phyloP scores from a whole-genome alignment of 495 filamentous ascomycete species.

The Podospora australis region DNA sequence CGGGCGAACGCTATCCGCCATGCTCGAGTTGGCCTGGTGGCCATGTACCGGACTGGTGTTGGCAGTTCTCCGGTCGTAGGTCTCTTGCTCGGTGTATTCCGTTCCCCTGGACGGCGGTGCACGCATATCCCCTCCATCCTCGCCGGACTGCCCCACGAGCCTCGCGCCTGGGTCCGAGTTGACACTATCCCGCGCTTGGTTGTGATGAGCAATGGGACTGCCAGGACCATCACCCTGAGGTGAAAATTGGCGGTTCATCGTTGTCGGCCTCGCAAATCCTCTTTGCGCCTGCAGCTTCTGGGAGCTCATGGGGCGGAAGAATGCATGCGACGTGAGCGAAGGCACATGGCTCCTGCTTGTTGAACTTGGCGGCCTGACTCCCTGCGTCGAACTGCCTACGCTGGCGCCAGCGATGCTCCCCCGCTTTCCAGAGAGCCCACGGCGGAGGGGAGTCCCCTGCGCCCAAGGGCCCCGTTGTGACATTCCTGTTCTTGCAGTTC shows the following conservation, averaged over 20 bases:
- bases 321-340: constrained; percentile 78
- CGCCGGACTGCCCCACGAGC: constrained; percentile 27
- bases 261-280: constrained; percentile 42
- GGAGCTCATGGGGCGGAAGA: constrained; percentile 95
- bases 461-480: constrained; percentile 47
- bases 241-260: constrained; percentile 31
- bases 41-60: constrained; percentile 68
- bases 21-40: constrained; percentile 56
- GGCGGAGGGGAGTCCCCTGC: constrained; percentile 43
- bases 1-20: constrained; percentile 68
- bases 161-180: constrained; percentile 41
- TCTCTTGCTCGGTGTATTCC: constrained; percentile 63
- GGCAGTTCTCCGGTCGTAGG: constrained; percentile 57
- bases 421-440: constrained; percentile 34
- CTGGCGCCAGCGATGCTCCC: constrained; percentile 36
- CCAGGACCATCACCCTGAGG: constrained; percentile 29
- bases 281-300: constrained; percentile 90
- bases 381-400: constrained; percentile 36
- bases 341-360: constrained; percentile 83
- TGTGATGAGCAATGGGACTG: too few relatives aligned
- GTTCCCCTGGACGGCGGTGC: constrained; percentile 69
- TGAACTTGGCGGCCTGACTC: constrained; percentile 55
- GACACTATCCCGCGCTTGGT: constrained; percentile 39
- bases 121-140: constrained; percentile 46
- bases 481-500: constrained; percentile 41